Evolutionary conservation across 176 grass and related monocot genomes (phyloP).

Genomic region (Urochloa ruziziensis): DNA sequence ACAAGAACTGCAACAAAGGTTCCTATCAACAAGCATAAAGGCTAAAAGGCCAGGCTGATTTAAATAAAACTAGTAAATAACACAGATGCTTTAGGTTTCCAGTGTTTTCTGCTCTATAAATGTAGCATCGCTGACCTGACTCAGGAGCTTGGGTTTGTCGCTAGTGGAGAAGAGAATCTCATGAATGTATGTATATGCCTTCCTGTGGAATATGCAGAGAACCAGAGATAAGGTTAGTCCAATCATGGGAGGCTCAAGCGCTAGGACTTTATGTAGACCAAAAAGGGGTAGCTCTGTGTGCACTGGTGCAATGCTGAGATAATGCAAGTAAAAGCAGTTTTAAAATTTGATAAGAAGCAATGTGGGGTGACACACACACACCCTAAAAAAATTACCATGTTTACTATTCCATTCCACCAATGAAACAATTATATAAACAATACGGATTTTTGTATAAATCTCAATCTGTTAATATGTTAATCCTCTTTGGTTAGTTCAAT

Average conservation of each 20-base stretch:
- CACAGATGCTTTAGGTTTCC: not conserved
- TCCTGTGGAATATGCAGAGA: conserved; percentile 40
- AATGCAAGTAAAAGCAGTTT: conserved; percentile 4
- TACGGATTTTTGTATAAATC: not conserved
- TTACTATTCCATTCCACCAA: not conserved
- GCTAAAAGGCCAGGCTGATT: conserved; percentile 6
- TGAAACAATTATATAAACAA: not conserved
- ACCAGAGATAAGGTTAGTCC: not conserved
- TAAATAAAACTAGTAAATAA: not conserved
- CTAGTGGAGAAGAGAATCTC: conserved; percentile 77
- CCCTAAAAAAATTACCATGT: not conserved
- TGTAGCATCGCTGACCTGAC: conserved; percentile 50
- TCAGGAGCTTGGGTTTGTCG: conserved; percentile 82
- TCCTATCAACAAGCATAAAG: conserved; percentile 5
- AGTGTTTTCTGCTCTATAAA: not conserved
- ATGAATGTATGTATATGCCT: conserved; percentile 50
- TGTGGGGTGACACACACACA: not conserved
- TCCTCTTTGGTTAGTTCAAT: not conserved
- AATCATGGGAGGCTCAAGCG: conserved; percentile 18
- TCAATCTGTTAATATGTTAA: not conserved
- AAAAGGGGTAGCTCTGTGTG: not conserved
- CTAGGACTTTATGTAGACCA: not conserved
- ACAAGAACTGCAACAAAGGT: not conserved
- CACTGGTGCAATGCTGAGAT: not conserved
- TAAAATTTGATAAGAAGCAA: not conserved